phyloP scores from a whole-genome alignment of 495 filamentous ascomycete genomes.

The Podospora tetraspora region DNA sequence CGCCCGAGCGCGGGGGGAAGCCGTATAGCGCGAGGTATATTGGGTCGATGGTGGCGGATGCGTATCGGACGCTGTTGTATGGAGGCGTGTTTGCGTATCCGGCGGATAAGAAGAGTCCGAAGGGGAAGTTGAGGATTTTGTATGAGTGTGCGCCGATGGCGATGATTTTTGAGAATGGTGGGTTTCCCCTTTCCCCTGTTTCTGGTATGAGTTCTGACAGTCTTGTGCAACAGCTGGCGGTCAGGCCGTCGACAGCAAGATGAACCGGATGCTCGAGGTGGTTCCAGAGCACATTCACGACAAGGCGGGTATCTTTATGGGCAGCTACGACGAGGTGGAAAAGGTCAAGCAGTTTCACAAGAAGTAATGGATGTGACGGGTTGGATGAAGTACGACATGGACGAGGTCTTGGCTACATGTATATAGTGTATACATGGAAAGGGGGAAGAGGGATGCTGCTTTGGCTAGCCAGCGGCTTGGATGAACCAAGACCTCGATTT shows the following conservation, averaged over 20 bases:
- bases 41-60: slow-evolving; percentile 96
- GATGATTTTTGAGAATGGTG: slow-evolving; percentile 97
- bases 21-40: slow-evolving; percentile 95
- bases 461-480: background rate
- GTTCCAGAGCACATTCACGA: slow-evolving; percentile 94
- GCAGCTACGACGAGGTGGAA: slow-evolving; percentile 89
- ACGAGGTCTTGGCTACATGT: background rate
- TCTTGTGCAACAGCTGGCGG: slow-evolving; percentile 61
- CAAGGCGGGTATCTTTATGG: slow-evolving; percentile 91
- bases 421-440: too few species aligned
- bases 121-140: slow-evolving; percentile 94
- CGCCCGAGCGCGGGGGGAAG: slow-evolving; percentile 58
- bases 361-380: slow-evolving; percentile 12
- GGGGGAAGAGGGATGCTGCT: background rate
- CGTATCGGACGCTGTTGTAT: slow-evolving; percentile 91
- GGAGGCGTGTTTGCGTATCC: slow-evolving; percentile 97
- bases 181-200: slow-evolving; percentile 28
- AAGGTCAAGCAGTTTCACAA: slow-evolving; percentile 74
- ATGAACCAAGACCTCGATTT: background rate
- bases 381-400: background rate
- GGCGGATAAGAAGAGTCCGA: slow-evolving; percentile 94
- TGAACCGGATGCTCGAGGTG: slow-evolving; percentile 83
- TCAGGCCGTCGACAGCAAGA: slow-evolving; percentile 80
- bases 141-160: slow-evolving; percentile 99
- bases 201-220: background rate